Evolutionary conservation across 495 filamentous ascomycete species (phyloP), one percentile per base, ranked within the genome.

Genomic region (Aspergillus nanangensis): DNA sequence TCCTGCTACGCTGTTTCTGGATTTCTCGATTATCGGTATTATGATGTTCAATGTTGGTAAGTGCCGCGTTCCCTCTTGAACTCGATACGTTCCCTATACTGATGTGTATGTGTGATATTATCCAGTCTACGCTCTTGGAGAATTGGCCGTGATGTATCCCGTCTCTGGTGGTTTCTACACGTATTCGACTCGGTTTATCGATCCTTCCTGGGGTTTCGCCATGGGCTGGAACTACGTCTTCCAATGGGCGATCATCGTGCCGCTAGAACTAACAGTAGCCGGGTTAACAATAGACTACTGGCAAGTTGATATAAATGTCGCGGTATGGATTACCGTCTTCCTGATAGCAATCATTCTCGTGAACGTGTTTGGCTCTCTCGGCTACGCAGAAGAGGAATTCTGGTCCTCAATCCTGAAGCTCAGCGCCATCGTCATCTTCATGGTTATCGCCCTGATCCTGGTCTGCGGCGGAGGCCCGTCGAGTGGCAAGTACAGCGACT

Each of bases 281-380:
- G 80, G 84, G 44, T 62, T 93, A 7, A 83, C 91, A 3, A 79
- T 95, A n/a, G 69, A 84, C 37, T 87, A 76, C 48, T 95, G 90
- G 90, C 47, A 61, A 21, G 60, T 64, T 5, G 62, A 72, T 33
- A 61, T 83, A 18, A 83, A 77, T 43, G 63, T 72, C 38, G 78
- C 60, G 5, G 81, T 87, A 9, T 69, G 82, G 51, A 75, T 91
- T 51, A 80, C 88, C 47, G 70, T 88, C 15, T 90, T 88, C 52
- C 53, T 75, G 3, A 48, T 64, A 29, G 53, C 60, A 3, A 58
- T 75, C 4, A 50, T 55, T n/a, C 14, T 53, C 1, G 60, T 77
- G 15, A 70, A 76, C 38, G 25, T 71, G 13, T 76, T 75, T 36
- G 85, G 84, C 25, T 78, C 83, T 4, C 74, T 77, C 3, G 83